phyloP scores from a whole-genome alignment of 345 rosid genomes.

The Aegle marmelos region DNA sequence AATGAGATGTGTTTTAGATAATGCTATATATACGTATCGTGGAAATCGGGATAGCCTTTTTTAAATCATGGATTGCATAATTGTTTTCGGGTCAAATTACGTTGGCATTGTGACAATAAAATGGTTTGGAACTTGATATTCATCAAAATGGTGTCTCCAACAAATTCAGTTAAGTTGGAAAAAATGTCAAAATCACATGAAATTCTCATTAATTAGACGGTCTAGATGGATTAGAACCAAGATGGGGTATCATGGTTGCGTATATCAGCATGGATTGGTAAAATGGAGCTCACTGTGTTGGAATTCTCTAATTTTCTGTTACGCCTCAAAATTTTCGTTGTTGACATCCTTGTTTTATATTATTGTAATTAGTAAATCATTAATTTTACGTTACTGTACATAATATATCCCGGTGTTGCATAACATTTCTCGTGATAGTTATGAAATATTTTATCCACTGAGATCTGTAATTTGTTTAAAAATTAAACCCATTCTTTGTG shows the following conservation, averaged over 20 bases:
- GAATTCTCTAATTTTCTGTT: no score
- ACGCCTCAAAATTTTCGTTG: no score
- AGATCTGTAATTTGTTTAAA: neutral
- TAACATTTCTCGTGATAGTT: no score
- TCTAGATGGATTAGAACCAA: neutral
- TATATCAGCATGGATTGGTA: neutral
- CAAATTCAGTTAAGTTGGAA: neutral
- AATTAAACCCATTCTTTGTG: neutral
- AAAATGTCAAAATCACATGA: neutral
- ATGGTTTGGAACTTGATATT: no score
- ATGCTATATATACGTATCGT: neutral
- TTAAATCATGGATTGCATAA: neutral
- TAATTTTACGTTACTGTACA: no score
- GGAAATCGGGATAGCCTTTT: neutral
- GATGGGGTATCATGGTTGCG: neutral
- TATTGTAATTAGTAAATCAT: no score
- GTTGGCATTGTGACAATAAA: neutral
- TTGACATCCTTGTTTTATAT: no score
- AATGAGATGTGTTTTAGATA: neutral
- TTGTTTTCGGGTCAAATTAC: no score
- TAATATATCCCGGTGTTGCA: no score
- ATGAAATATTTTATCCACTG: no score
- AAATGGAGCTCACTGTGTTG: no score
- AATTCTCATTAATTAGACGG: neutral
- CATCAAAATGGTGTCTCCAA: neutral